These are phyloP conservation scores for Torrubiella hemipterigena DNA, from an alignment of 2,329 filamentous ascomycete genomes.

Conservation along the genomic window DNA sequence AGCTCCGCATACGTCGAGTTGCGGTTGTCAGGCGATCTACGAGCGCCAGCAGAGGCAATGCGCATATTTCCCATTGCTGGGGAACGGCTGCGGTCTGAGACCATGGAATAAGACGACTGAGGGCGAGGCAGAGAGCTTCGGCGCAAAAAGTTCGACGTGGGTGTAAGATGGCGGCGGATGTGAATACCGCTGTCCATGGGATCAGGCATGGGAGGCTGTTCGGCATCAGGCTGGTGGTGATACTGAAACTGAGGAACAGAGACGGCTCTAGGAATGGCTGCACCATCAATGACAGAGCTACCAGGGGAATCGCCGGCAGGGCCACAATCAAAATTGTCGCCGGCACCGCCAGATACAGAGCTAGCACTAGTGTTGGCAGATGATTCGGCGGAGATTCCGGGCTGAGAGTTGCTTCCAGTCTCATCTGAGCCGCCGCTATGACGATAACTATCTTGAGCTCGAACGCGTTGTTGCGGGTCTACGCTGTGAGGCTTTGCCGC, in stretches of 20 bases:
- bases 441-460: constrained; percentile 26
- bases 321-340: constrained; percentile 35
- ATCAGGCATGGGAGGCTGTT: constrained; percentile 38
- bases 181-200: constrained; percentile 35
- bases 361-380: constrained; percentile 45
- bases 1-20: constrained; percentile 46
- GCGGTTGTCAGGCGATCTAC: constrained; percentile 43
- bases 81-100: constrained; percentile 61
- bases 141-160: constrained; percentile 39
- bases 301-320: constrained; percentile 33
- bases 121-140: constrained; percentile 55
- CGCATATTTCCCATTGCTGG: constrained; percentile 34
- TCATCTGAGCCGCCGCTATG: constrained; percentile 42
- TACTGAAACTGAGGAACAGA: constrained; percentile 49
- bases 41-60: constrained; percentile 35
- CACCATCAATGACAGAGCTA: constrained; percentile 37
- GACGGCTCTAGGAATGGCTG: constrained; percentile 25
- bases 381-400: constrained; percentile 35
- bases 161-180: constrained; percentile 52
- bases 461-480: constrained; percentile 17
- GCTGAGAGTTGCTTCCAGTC: constrained; percentile 35
- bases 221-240: constrained; percentile 43
- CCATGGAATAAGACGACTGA: constrained; percentile 62
- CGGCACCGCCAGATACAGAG: constrained; percentile 38
- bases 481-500: not conserved